A percentile compares a stretch with the other conserved stretches of the same genome.
Conservation (phyloP, 202 grass and related monocot species). For the Carex sylvatica region DNA sequence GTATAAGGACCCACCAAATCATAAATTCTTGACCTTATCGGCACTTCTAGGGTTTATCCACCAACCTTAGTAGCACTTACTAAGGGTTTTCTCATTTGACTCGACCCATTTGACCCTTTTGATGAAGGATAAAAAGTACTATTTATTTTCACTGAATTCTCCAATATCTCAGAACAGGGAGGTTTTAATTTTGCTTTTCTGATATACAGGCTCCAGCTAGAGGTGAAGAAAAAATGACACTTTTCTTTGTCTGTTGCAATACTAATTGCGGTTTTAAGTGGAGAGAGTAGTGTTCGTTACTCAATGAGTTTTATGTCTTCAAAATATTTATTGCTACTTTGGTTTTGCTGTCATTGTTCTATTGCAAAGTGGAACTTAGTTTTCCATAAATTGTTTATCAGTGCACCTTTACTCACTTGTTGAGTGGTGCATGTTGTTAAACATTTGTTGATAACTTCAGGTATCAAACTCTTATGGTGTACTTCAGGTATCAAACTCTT, state of each 20-base stretch:
- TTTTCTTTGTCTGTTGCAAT: slow-evolving; percentile 71
- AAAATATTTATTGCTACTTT: neutral
- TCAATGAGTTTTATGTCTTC: neutral
- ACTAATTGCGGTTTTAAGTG: slow-evolving; percentile 45
- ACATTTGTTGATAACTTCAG: neutral
- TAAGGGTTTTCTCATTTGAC: neutral
- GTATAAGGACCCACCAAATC: neutral
- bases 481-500: neutral
- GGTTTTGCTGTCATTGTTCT: neutral
- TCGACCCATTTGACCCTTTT: neutral
- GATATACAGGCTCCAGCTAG: slow-evolving; percentile 48
- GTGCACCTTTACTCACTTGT: neutral
- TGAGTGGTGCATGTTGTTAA: neutral
- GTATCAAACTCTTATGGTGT: neutral
- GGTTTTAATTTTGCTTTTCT: neutral
- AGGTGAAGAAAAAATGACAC: slow-evolving; percentile 65
- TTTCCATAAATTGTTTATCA: neutral
- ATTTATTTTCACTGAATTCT: neutral
- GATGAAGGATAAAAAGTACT: neutral
- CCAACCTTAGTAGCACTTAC: neutral
- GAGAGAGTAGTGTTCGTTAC: slow-evolving; percentile 38
- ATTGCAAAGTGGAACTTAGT: neutral
- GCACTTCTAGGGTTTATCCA: neutral
- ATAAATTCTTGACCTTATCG: neutral
- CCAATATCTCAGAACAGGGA: neutral